Evolutionary conservation across 805 yeast genomes (phyloP), one percentile per base, ranked within the genome.

Genomic region (Spathaspora boniae): DNA sequence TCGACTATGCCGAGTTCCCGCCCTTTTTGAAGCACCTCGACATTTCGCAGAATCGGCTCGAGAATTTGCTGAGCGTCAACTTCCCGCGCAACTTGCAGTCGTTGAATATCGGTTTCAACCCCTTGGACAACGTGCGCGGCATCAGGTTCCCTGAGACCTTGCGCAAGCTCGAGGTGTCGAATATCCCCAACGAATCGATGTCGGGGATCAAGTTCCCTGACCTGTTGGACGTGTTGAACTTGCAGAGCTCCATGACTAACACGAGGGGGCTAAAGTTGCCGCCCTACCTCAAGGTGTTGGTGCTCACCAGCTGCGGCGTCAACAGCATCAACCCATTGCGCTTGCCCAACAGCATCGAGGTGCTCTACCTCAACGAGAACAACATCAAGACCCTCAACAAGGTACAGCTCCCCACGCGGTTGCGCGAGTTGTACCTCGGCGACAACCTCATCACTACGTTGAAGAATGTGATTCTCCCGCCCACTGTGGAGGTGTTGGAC

Each of bases 121-220:
- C 73, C 2, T 65, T 68, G 11, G 72, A 68, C 33, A 60, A 65
- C 27, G 54, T 67, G 26, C 61, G 64, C 40, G 69, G 70, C 7
- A 61, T 52, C 14, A 58, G 56, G 34, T 65, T 67, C 29, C 72
- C 72, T 4, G 71, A 66, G 9, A 37, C 43, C 16, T 42, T 68
- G 23, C 50, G 50, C 29, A 54, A 55, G 41, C 50, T 68, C 43
- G 73, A 68, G 40, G 40, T 64, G 8, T 64, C 71, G 5, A 62
- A 64, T 36, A 57, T 67, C 6, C 72, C 73, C 3, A 68, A 66
- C 42, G 73, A 68, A 42, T 57, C 68, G 7, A 67, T 68, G 73
- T 60, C 71, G 0, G 70, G 72, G 1, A 56, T 68, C n/a, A 67
- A 63, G 39, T 65, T 68, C 34, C 73, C 73, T 1, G 73, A 68